phyloP scores from a whole-genome alignment of 2,329 filamentous ascomycete genomes.

The Neofusicoccum kwambonambiense region DNA sequence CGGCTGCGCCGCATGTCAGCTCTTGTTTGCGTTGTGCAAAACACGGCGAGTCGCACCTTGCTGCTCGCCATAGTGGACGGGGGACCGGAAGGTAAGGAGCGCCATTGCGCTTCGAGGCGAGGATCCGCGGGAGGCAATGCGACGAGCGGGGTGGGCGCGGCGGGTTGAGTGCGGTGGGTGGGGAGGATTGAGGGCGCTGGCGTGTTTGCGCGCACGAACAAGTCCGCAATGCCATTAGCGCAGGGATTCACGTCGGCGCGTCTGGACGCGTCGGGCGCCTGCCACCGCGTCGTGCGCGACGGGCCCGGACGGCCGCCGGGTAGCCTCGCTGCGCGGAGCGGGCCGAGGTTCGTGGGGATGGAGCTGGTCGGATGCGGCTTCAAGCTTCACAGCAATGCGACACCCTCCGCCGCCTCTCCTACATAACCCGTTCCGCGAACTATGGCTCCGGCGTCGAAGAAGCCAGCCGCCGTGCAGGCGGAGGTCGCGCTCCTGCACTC shows the following conservation, averaged over 20 bases:
- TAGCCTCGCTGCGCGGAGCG: constrained; percentile 17
- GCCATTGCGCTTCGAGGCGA: constrained; percentile 62
- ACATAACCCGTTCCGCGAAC: constrained; percentile 18
- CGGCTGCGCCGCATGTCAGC: constrained; percentile 53
- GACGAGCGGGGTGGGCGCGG: neutral
- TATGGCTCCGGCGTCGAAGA: constrained; percentile 35
- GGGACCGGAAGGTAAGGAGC: constrained; percentile 74
- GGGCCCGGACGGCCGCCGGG: neutral
- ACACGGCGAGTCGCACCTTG: constrained; percentile 58
- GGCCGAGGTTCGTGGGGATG: constrained; percentile 17
- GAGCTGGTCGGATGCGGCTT: constrained; percentile 18
- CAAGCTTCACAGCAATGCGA: constrained; percentile 17
- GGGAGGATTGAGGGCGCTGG: neutral
- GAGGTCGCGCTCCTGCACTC: constrained; percentile 78
- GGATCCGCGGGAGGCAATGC: neutral
- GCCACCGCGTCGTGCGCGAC: neutral
- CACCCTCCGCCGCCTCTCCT: constrained; percentile 11
- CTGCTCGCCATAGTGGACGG: constrained; percentile 86
- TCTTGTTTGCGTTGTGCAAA: constrained; percentile 21
- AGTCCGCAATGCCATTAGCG: neutral
- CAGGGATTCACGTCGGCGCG: constrained; percentile 9
- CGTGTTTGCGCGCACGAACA: constrained; percentile 14
- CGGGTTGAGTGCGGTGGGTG: neutral
- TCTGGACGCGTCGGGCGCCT: neutral
- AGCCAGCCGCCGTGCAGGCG: constrained; percentile 57